Conservation (phyloP, 139 green algal genomes). For the Spirogloea muscicola region DNA sequence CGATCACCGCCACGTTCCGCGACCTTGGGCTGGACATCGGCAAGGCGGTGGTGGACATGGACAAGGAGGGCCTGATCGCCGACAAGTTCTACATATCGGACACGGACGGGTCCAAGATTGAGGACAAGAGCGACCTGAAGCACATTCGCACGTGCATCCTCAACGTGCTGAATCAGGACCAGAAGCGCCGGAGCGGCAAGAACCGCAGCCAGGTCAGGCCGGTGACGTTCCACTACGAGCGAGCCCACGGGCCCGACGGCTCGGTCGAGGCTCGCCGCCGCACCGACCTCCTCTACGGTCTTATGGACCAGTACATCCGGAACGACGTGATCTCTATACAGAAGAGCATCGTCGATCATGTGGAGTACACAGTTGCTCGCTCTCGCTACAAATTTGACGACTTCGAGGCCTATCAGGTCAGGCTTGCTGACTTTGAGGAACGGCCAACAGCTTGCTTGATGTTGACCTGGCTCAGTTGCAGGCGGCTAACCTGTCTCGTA, state of each 20-base stretch:
- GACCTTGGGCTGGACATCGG: conserved; percentile 77
- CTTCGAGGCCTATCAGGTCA: conserved; percentile 84
- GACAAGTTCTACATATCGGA: conserved; percentile 84
- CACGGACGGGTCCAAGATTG: conserved; percentile 60
- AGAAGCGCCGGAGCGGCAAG: no score
- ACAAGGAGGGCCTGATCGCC: conserved; percentile 44
- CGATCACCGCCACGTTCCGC: conserved; percentile 64
- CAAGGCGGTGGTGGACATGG: conserved; percentile 50
- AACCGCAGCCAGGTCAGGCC: no score
- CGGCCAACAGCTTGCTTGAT: no score
- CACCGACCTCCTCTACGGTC: conserved; percentile 64
- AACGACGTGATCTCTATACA: conserved; percentile 94
- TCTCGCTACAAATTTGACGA: conserved; percentile 91
- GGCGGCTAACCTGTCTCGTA: no score
- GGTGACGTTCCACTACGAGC: background rate
- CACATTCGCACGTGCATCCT: conserved; percentile 59
- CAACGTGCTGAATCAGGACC: conserved; percentile 38
- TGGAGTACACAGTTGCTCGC: conserved; percentile 97
- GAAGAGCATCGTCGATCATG: conserved; percentile 94
- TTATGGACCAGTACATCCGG: conserved; percentile 93
- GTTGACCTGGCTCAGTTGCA: no score
- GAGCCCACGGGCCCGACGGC: background rate
- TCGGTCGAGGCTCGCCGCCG: conserved; percentile 9
- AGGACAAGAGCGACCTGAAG: conserved; percentile 45
- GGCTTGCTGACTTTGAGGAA: no score